These are phyloP conservation scores for Solanum verrucosum DNA, from an alignment of 257 asterid genomes.

Conservation along the genomic window DNA sequence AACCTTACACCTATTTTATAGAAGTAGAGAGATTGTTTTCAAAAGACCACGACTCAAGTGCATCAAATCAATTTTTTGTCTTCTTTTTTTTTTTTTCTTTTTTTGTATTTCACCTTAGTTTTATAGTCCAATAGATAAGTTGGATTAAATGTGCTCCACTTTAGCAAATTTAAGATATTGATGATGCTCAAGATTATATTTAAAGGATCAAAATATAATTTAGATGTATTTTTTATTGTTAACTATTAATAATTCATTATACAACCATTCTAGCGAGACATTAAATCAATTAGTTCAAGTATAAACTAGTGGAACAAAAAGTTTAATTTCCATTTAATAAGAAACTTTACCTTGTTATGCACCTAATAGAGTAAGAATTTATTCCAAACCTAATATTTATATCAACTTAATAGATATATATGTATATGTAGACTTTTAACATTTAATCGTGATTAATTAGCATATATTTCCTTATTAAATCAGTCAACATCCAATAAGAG, in stretches of 20 bases:
- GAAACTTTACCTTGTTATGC: not conserved
- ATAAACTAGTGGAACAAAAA: not conserved
- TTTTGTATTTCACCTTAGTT: not conserved
- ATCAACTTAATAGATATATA: not conserved
- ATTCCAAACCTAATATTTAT: not conserved
- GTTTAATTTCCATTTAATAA: not conserved
- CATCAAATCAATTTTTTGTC: not conserved
- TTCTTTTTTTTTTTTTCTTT: fast-evolving
- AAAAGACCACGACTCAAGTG: not conserved
- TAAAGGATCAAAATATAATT: not conserved
- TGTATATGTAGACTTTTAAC: not conserved
- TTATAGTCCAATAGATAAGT: not conserved
- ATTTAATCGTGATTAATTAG: not conserved
- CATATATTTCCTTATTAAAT: not conserved
- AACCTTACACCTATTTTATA: too few species aligned
- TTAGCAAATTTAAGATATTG: not conserved
- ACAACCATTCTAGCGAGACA: not conserved
- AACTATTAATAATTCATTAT: not conserved
- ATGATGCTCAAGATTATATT: not conserved
- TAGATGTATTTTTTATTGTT: too few species aligned
- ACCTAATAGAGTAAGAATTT: not conserved
- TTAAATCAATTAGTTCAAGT: not conserved
- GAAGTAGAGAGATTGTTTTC: too few species aligned
- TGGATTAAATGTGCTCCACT: not conserved
- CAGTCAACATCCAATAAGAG: not conserved